Evolutionary conservation across 208 protist species (phyloP).

Genomic region (Acanthamoeba royreba): DNA sequence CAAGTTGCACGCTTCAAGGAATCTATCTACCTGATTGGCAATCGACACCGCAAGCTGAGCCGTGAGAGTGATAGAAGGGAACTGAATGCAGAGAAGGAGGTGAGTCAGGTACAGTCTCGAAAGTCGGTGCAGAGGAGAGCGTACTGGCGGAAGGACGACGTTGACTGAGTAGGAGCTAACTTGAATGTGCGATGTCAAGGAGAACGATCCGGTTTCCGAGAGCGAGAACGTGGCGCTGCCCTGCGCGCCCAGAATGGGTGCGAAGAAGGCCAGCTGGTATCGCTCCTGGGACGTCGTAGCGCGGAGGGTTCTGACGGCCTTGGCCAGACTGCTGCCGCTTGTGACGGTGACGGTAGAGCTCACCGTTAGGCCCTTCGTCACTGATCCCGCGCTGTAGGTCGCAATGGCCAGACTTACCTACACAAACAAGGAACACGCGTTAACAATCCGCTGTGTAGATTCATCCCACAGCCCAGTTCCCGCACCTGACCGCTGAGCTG

Average conservation of each 20-base stretch:
- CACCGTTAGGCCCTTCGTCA: neutral
- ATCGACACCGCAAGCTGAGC: neutral
- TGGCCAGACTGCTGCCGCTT: neutral
- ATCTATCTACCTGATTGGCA: no score
- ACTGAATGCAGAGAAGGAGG: no score
- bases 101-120: no score
- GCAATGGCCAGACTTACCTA: neutral
- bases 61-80: neutral
- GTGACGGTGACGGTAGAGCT: neutral
- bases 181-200: neutral
- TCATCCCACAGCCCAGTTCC: no score
- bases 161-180: neutral
- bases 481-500: neutral
- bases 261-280: neutral
- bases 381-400: neutral
- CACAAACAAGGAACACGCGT: no score
- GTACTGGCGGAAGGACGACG: no score
- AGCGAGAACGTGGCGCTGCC: neutral
- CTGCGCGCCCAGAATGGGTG: neutral
- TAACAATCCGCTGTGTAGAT: no score
- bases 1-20: no score
- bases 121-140: no score
- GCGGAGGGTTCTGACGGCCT: neutral
- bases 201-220: neutral
- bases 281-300: neutral